Base-by-base conservation (phyloP, 2,329 filamentous ascomycete genomes). In the Penicillium capsulatum region DNA sequence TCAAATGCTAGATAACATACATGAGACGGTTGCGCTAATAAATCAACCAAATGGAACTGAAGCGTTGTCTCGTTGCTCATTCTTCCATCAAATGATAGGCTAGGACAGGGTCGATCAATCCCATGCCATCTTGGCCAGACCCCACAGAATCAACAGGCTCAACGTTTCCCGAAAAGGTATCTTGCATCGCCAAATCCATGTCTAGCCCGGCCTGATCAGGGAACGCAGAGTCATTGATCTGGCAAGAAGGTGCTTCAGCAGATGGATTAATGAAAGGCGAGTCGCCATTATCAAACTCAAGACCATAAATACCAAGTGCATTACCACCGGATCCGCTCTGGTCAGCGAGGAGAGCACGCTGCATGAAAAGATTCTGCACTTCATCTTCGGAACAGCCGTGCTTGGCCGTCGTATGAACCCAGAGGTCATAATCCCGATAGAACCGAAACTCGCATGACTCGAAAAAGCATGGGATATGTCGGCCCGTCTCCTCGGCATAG, bases 341-440 rank as follows among this genome's bases (percentile, higher is more conserved):
- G 13, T 64, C 61, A 3, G 58, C 55, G 17, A 67, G 46, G 32
- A 68, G 50, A 3, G 64, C 63, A 16, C 64, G 61, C 45, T 63
- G 62, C 54, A 67, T 61, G 42, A 68, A 68, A 4, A 68, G 39
- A 16, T 60, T 57, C 17, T 66, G 64, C 11, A 67, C 63, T 31
- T 68, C 63, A 20, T 67, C 64, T 36, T 67, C 64, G 3, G 55
- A 51, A 34, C 55, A 61, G 9, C 50, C 48, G 31, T 73, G 70
- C 22, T 66, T 67, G 37, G 67, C 64, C 41, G 64, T 70, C 63
- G 79, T 67, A 53, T 83, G 80, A 5, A 72, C 61, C 48, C 74
- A 72, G 3, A 81, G 65, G 53, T 82, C 76, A 45, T 77, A 75
- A 26, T 78, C 72, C 31, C 75, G 70, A 41, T 70, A 69, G 63